Conservation (phyloP, 345 rosid genomes). For the Bruguiera parviflora region DNA sequence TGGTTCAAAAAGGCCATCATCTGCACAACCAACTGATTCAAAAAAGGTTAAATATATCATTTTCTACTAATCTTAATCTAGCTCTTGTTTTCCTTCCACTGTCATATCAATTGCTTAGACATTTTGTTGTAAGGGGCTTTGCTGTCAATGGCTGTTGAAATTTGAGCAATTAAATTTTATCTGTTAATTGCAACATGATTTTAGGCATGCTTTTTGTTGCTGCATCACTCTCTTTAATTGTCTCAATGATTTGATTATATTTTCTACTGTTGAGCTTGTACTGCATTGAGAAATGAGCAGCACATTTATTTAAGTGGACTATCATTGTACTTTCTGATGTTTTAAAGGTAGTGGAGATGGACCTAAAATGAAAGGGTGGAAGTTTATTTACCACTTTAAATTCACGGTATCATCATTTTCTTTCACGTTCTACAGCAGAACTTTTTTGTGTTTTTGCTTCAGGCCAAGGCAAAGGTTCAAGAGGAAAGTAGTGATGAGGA, state of each 20-base stretch:
- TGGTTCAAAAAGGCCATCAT: constrained; percentile 13
- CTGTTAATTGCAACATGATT: neutral
- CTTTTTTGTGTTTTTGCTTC: neutral
- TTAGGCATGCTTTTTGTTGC: neutral
- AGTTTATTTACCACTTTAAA: neutral
- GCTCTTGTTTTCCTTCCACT: too few relatives aligned
- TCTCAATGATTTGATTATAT: too few relatives aligned
- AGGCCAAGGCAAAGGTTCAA: constrained; percentile 28
- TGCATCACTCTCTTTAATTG: neutral
- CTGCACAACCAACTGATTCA: constrained; percentile 1
- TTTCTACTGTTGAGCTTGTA: too few relatives aligned
- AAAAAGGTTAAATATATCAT: constrained; percentile 5
- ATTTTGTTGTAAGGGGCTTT: too few relatives aligned
- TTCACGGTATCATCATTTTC: neutral
- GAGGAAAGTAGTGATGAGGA: constrained; percentile 59
- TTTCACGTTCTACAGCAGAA: neutral
- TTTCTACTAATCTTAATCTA: neutral
- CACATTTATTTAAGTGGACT: too few relatives aligned
- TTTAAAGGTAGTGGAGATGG: constrained; percentile 33
- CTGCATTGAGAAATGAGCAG: too few relatives aligned
- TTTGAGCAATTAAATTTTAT: too few relatives aligned
- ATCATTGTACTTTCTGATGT: too few relatives aligned
- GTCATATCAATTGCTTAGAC: too few relatives aligned
- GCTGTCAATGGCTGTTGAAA: too few relatives aligned
- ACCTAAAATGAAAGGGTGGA: constrained; percentile 46